Evolutionary conservation across 1,284 basidiomycete species (phyloP), one percentile per base, ranked within the genome.

Genomic region (Lentinus polychrous): DNA sequence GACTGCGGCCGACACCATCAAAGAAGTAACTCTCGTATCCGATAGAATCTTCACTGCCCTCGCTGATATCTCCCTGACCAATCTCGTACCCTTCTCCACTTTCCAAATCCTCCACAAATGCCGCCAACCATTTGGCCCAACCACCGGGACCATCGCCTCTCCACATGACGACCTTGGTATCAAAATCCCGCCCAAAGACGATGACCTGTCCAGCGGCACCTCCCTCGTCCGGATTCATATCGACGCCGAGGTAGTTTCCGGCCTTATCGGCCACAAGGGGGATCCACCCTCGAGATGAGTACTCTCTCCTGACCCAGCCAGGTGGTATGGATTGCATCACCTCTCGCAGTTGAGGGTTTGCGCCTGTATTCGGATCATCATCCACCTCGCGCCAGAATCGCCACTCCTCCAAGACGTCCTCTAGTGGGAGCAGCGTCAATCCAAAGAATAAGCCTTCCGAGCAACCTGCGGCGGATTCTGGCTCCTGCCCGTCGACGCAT

Each of bases 191-290:
- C 11, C 95, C 95, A 66, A 98, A 99, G 43, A 98, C 84, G 54
- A 99, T 98, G 45, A 97, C 94, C 66, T 99, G 95, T 3, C 95
- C 96, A 44, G 81, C 74, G 1, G 79, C 66, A 42, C 94, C 95
- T 36, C 69, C 66, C 53, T 84, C 79, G 17, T 71, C 90, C 3
- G 95, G 95, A 66, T 86, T 92, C 52, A 99, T 77, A 66, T 99
- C 95, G 43, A 99, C 78, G 46, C 95, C 95, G 53, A 98, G 80
- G 64, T 99, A 99, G 69, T 99, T 99, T 22, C 95, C 96, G 15
- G 83, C 84, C 56, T 90, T 89, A 69, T 99, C 95, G 36, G 86
- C 86, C 49, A 97, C 78, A 53, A 99, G 84, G 11, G 95, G 95
- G 58, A 99, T 81, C 95, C 95, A 99, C 14, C 94, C 95, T 47